phyloP scores from a whole-genome alignment of 1,284 basidiomycete species.

The Ceratorhiza oryzae-sativae region DNA sequence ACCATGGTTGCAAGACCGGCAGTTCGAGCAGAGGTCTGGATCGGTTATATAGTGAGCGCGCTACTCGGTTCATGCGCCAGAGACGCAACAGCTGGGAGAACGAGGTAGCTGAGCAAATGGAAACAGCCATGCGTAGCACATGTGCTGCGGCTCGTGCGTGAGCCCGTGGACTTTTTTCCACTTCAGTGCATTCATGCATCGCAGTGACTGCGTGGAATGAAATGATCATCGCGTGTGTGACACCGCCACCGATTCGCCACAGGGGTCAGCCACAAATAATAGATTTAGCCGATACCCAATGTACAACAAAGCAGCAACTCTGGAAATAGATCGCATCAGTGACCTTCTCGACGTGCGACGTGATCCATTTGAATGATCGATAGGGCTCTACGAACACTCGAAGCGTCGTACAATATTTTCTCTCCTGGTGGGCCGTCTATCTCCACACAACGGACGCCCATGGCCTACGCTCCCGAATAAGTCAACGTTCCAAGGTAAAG shows the following conservation, averaged over 20 bases:
- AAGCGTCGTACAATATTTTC: slow-evolving; percentile 26
- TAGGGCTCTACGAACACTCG: slow-evolving; percentile 33
- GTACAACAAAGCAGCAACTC: background rate
- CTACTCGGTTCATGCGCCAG: slow-evolving; percentile 18
- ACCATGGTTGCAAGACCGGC: slow-evolving; percentile 38
- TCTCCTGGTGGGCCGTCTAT: slow-evolving; percentile 33
- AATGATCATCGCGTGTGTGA: slow-evolving; percentile 5
- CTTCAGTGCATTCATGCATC: background rate
- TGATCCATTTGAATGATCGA: slow-evolving; percentile 31
- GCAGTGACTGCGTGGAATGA: slow-evolving; percentile 1
- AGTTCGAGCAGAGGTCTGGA: slow-evolving; percentile 6
- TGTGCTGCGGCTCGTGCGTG: background rate
- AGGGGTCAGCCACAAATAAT: slow-evolving; percentile 36
- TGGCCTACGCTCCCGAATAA: slow-evolving; percentile 9
- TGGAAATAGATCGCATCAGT: slow-evolving; percentile 11
- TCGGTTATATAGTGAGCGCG: slow-evolving; percentile 11
- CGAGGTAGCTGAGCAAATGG: background rate
- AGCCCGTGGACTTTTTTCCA: background rate
- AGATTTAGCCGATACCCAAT: background rate
- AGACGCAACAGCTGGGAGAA: too few relatives aligned
- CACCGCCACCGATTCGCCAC: slow-evolving; percentile 36
- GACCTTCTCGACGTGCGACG: background rate
- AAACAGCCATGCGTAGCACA: background rate
- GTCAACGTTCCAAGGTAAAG: background rate
- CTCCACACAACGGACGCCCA: slow-evolving; percentile 31